Conservation (phyloP, 1,139 yeast species). For the Saccharomycopsis phalli region DNA sequence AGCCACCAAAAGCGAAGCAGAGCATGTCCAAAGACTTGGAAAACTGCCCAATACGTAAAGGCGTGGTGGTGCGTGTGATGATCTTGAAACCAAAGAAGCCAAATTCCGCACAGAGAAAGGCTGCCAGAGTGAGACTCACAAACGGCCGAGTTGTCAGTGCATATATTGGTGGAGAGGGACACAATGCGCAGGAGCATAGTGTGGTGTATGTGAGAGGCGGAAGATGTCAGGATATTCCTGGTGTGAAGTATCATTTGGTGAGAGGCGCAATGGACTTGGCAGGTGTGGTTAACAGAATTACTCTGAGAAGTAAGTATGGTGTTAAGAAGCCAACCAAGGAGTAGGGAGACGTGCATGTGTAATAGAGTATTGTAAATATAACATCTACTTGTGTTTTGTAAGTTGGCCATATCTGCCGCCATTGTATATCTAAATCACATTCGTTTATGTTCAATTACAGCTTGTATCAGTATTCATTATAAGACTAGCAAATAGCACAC, state of each 20-base stretch:
- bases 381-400: too few relatives aligned
- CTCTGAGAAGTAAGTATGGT: conserved; percentile 89
- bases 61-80: conserved; percentile 92
- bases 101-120: conserved; percentile 95
- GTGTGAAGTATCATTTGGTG: conserved; percentile 89
- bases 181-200: conserved; percentile 96
- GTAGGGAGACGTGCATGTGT: too few relatives aligned
- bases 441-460: too few relatives aligned
- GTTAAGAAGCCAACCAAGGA: conserved; percentile 73
- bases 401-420: too few relatives aligned
- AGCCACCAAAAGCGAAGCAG: conserved; percentile 42
- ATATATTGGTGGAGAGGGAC: conserved; percentile 97
- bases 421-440: too few relatives aligned
- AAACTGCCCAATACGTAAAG: conserved; percentile 77
- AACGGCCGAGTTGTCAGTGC: conserved; percentile 88
- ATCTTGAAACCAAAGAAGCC: conserved; percentile 96
- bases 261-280: conserved; percentile 92
- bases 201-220: conserved; percentile 96
- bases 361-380: too few relatives aligned
- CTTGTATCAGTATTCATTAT: too few relatives aligned
- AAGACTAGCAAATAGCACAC: too few relatives aligned
- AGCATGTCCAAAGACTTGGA: conserved; percentile 76
- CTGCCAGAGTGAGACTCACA: conserved; percentile 87
- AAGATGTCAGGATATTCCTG: conserved; percentile 95
- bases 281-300: conserved; percentile 88